Conservation (phyloP, 495 filamentous ascomycete genomes). For the Penicillium goetzii region DNA sequence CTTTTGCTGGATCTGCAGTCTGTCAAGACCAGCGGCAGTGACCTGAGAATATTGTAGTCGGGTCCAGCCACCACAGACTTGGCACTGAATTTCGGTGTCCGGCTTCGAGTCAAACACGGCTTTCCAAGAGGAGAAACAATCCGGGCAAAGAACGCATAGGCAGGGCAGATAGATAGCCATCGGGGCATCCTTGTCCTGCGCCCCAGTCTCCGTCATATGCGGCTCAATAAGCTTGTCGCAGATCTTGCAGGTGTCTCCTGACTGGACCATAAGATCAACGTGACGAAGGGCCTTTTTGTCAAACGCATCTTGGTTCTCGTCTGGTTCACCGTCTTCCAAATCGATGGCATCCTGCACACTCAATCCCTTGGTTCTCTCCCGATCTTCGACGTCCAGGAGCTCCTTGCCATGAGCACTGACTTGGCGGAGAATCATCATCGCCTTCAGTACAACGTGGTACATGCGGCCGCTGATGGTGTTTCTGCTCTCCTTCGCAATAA, state of each 20-base stretch:
- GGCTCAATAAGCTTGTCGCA: conserved; percentile 67
- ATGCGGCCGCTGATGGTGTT: conserved; percentile 75
- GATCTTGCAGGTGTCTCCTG: conserved; percentile 66
- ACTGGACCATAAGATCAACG: conserved; percentile 78
- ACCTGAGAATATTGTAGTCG: conserved; percentile 65
- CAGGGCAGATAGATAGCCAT: conserved; percentile 83
- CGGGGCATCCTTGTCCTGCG: conserved; percentile 58
- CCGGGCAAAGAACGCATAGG: conserved; percentile 77
- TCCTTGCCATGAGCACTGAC: conserved; percentile 92
- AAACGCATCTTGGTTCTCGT: conserved; percentile 56
- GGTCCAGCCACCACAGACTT: conserved; percentile 65
- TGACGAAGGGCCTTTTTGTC: conserved; percentile 78
- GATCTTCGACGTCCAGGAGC: conserved; percentile 78
- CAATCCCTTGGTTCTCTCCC: conserved; percentile 75
- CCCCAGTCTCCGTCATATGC: conserved; percentile 46
- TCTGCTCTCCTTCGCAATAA: conserved; percentile 54
- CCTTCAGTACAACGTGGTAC: conserved; percentile 86
- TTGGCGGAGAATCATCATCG: conserved; percentile 86
- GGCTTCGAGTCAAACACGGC: conserved; percentile 29
- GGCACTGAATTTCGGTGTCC: conserved; percentile 54
- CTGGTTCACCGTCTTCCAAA: conserved; percentile 72
- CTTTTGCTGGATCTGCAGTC: conserved; percentile 45
- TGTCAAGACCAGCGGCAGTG: conserved; percentile 63
- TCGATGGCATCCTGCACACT: conserved; percentile 82
- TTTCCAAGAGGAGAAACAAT: conserved; percentile 61